Evolutionary conservation across 805 yeast genomes (phyloP), one percentile per base, ranked within the genome.

Genomic region (Zygoascus bituminiphila): DNA sequence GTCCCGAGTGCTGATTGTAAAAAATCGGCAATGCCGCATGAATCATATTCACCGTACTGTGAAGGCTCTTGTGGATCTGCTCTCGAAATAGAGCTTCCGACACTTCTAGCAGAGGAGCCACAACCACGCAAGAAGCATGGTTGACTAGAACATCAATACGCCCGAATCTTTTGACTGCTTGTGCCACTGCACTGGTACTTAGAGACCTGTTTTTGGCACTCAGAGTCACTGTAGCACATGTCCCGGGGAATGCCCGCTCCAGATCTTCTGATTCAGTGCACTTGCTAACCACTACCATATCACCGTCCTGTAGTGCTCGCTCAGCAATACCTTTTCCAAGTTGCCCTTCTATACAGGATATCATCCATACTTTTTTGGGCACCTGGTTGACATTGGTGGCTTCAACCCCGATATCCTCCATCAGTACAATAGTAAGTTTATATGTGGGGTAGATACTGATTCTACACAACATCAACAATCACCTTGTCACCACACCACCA

Each of bases 21-120:
- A 56, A 50, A 51, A 63, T 45, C 1, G 66, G 65, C 20, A 63
- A 52, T 7, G 53, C 57, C 1, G 66, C 56, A 3, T 59, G 47
- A 24, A 62, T 55, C 17, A 60, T 40, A 45, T 55, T 57, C 10
- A 55, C 42, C 10, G 47, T 45, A 12, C 47, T 33, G 33, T 46
- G 46, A 19, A 52, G 46, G 17, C 51, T 47, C 9, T 24, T 15
- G 29, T 54, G 54, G 35, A 57, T 26, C 41, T 57, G 59, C 20
- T 46, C 50, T 12, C 44, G 36, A n/a, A 57, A 24, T 10, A 53
- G 52, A 44, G 47, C 47, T 24, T 44, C 51, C 19, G 44, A 45
- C 19, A 52, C 42, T 41, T 53, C 58, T 43, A 50, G 54, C 9
- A 57, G 25, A 3, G 58, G 53, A 2, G 57, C 57, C 19, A 53